A percentile compares a stretch with the other conserved stretches of the same genome.
Conservation (phyloP, 2,329 filamentous ascomycete genomes). For the Ascochyta clinopodiicola region DNA sequence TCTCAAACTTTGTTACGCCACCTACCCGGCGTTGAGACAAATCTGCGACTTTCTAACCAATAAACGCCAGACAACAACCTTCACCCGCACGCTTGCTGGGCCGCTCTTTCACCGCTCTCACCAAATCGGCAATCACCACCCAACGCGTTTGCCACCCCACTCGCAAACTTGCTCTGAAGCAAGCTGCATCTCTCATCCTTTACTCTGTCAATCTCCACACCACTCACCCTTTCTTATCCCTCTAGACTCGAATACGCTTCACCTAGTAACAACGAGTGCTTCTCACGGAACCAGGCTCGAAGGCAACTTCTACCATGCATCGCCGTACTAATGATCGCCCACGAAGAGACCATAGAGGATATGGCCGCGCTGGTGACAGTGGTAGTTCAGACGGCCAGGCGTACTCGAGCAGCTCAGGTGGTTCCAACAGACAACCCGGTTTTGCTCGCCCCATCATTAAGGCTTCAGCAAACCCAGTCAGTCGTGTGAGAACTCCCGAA, state of each 20-base stretch:
- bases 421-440: slow-evolving; percentile 13
- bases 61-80: not conserved
- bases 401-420: slow-evolving; percentile 25
- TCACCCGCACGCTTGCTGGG: not conserved
- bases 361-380: slow-evolving; percentile 2
- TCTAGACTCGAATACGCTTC: not conserved
- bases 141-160: not conserved
- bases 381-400: slow-evolving; percentile 17
- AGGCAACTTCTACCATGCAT: slow-evolving; percentile 16
- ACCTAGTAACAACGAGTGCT: not conserved
- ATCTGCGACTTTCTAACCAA: not conserved
- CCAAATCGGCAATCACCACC: slow-evolving; percentile 16
- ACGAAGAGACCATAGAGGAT: slow-evolving; percentile 9
- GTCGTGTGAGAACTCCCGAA: slow-evolving; percentile 4
- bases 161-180: slow-evolving; percentile 12
- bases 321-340: slow-evolving; percentile 1
- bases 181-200: not conserved
- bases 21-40: not conserved
- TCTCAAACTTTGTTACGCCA: not conserved
- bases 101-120: slow-evolving; percentile 12
- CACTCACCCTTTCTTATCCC: not conserved
- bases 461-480: not conserved
- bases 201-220: slow-evolving; percentile 1
- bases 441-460: slow-evolving; percentile 13
- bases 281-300: not conserved